Percentiles rank a stretch among this genome's conserved stretches.
Evolutionary conservation across 139 green algal species (phyloP).

Genomic region (Asterochloris sp.): DNA sequence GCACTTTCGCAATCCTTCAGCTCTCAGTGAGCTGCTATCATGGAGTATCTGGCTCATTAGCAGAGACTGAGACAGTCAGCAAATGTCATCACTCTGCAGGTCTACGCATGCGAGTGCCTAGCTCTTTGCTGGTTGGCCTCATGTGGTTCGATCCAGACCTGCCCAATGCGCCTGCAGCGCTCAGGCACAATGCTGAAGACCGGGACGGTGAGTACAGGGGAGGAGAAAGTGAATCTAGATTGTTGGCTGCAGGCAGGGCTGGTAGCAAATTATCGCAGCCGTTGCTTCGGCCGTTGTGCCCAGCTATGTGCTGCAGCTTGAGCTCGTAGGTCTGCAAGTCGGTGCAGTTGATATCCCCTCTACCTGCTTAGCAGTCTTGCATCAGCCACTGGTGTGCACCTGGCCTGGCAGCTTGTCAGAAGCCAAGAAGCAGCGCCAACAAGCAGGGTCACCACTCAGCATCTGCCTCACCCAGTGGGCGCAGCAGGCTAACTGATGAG

Average conservation of each 20-base stretch:
- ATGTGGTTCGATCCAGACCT: conserved; percentile 77
- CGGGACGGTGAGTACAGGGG: conserved; percentile 21
- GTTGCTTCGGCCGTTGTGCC: not conserved
- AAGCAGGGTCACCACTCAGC: not conserved
- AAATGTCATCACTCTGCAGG: conserved; percentile 21
- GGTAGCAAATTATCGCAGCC: not conserved
- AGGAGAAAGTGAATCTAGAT: not conserved
- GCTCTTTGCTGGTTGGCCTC: conserved; percentile 68
- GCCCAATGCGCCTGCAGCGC: conserved; percentile 23
- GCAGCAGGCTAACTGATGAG: not conserved
- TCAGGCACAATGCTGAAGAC: conserved; percentile 67
- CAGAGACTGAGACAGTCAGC: too few species aligned
- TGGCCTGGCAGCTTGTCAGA: not conserved
- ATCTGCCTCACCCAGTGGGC: not conserved
- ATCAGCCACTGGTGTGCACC: not conserved
- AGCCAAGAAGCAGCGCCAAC: not conserved
- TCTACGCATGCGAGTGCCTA: conserved; percentile 60
- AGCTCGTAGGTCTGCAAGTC: not conserved
- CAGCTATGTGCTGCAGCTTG: not conserved
- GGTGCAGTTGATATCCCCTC: not conserved
- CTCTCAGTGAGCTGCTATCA: not conserved
- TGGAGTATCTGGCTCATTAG: not conserved
- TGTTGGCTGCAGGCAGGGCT: not conserved
- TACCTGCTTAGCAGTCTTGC: not conserved
- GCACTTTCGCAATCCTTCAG: not conserved